Base-by-base conservation (phyloP, 257 asterid species). In the Nicotiana benthamiana region DNA sequence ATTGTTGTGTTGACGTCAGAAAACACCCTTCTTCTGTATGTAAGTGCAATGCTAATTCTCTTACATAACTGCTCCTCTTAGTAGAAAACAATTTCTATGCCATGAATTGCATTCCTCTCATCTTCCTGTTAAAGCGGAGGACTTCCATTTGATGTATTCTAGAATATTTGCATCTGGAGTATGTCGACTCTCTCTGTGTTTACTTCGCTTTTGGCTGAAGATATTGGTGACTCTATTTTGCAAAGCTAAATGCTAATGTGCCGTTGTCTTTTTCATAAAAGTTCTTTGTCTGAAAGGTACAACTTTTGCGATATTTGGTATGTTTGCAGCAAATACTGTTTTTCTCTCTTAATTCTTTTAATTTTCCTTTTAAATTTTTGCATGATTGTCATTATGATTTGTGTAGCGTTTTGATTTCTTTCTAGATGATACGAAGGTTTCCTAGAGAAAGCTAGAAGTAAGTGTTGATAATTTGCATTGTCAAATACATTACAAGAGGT, bases 1-100 rank as follows among this genome's bases (percentile, higher is more conserved):
- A 87, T 95, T 83, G 86, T 95, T 64, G 94, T 87, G 86, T 87
- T 95, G 92, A 87, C 96, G 40, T 84, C 95, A 84, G 97, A 90
- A 81, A 87, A 86, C 83, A 83, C 88, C 16, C 93, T 95, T 81
- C 88, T 91, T 81, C 93, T 95, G 77, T 93, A 92, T 86, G 99
- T 93, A 89, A 92, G 97, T 89, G 88, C 77, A 81, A 82, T 46
- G 24, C 22, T 46, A 72, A 48, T 7, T 48, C 54, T 46, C 40
- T 72, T 72, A 48, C 60, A 46, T 48, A 72, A 48, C 59, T 72
- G 30, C 22, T 15, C 40, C 9, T 46, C 60, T 56, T 48, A 72
- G 40, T 46, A 48, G 78, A 46, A 46, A 20, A 72, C 24, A 46
- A 72, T 22, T 6, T 72, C 78, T 24, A 46, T 1, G 2, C 40